Conservation (phyloP, 1,284 basidiomycete genomes). For the Rhizopogon parksii region DNA sequence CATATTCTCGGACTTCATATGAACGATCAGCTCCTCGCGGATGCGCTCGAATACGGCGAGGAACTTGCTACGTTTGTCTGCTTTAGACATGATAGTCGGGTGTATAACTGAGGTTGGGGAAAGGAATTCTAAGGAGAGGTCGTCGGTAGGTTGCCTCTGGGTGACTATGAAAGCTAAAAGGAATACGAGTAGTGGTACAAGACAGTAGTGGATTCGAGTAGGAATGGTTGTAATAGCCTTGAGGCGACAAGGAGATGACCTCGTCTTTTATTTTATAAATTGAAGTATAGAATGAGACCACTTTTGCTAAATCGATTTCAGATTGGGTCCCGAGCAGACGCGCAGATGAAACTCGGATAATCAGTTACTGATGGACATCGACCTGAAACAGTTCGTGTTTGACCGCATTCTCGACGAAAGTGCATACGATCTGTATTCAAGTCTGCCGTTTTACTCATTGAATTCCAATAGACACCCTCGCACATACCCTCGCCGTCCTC, state of each 20-base stretch:
- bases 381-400: conserved; percentile 18
- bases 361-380: background rate
- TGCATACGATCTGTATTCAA: conserved; percentile 3
- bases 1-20: conserved; percentile 48
- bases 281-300: background rate
- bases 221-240: background rate
- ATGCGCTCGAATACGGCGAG: conserved; percentile 24
- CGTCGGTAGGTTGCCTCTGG: background rate
- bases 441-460: background rate
- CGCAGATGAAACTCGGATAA: too few relatives aligned
- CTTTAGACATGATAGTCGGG: conserved; percentile 1
- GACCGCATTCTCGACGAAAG: conserved; percentile 23
- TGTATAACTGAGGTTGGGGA: background rate
- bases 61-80: conserved; percentile 22
- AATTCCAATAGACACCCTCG: background rate
- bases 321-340: too few relatives aligned
- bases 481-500: conserved; percentile 22
- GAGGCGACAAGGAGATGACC: too few relatives aligned
- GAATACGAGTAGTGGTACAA: background rate
- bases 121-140: background rate
- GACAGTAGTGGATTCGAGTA: background rate
- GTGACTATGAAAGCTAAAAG: background rate
- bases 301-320: background rate
- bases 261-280: background rate
- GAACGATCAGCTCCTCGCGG: conserved; percentile 34